These are phyloP conservation scores for Fusarium piperis DNA, from an alignment of 2,329 filamentous ascomycete genomes.

Conservation along the genomic window DNA sequence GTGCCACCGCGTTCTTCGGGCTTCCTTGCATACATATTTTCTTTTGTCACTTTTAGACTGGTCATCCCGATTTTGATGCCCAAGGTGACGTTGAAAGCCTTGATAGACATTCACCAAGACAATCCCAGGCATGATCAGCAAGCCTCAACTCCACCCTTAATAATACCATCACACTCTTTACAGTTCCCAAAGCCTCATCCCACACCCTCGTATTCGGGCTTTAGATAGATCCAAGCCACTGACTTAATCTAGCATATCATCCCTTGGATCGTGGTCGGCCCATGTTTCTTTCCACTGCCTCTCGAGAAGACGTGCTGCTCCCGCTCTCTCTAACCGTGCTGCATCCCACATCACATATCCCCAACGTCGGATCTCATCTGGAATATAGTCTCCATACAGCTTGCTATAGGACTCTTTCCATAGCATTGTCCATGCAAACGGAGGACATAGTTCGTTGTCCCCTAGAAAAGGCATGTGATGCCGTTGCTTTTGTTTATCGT, in stretches of 20 bases:
- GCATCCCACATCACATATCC: background rate
- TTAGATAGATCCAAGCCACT: background rate
- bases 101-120: background rate
- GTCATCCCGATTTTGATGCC: background rate
- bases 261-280: background rate
- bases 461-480: background rate
- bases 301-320: background rate
- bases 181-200: background rate
- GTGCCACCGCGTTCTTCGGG: background rate
- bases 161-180: background rate
- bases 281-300: background rate
- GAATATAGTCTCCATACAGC: background rate
- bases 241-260: background rate
- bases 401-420: background rate
- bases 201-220: background rate
- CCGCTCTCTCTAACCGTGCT: background rate
- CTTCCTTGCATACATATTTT: background rate
- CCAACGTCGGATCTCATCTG: background rate
- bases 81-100: background rate
- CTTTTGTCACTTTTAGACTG: background rate
- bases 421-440: background rate
- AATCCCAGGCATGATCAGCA: background rate
- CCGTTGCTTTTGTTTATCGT: background rate
- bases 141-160: background rate
- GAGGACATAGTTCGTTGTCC: background rate